Evolutionary conservation across 164 flowering plant species (phyloP), one percentile per base, ranked within the genome.

Genomic region (Magnolia changhungtana): DNA sequence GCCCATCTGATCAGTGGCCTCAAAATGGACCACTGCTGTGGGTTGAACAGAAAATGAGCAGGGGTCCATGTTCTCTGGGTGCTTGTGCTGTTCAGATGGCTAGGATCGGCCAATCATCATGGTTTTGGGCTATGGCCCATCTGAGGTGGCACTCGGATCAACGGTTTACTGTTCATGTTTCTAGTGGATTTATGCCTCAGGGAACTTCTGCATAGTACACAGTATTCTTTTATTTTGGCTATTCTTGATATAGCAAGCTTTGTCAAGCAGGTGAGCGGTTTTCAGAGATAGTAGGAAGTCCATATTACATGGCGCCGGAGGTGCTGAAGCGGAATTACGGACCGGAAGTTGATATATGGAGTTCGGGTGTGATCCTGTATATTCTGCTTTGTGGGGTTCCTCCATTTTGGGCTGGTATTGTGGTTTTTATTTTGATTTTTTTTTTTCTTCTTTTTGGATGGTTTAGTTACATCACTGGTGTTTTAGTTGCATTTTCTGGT

Each of bases 261-360:
- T 75, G 76, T 72, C 50, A 50, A 31, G 7, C 77, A 85, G 85
- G 87, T 75, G 82, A 77, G 64, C 67, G 79, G 45, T 76, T 78
- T 69, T 83, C 95, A 2, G 99, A 96, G 90, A 94, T 96, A 72
- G 99, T 96, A 67, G 99, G 99, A 73, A 96, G 99, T 85, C 99
- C 99, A 0, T 96, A 96, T 77, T 96, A 96, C 55, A 96, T 96
- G 99, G 99, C 98, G 11, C 99, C 99, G 2, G 99, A 96, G 83
- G 99, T 96, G 20, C 76, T 96, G 89, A 94, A 84, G 86, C 72
- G 98, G 77, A 92, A 94, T 80, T 96, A 96, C 79, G 99, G 97
- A 27, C 95, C 91, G 9, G 97, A 93, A 81, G 90, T 93, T 52
- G 97, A 93, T 87, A 82, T 91, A 55, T 92, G 97, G 97, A 92